Percentiles rank a stretch among this genome's conserved stretches.
phyloP scores from a whole-genome alignment of 164 flowering plant genomes.

The Malania oleifera region DNA sequence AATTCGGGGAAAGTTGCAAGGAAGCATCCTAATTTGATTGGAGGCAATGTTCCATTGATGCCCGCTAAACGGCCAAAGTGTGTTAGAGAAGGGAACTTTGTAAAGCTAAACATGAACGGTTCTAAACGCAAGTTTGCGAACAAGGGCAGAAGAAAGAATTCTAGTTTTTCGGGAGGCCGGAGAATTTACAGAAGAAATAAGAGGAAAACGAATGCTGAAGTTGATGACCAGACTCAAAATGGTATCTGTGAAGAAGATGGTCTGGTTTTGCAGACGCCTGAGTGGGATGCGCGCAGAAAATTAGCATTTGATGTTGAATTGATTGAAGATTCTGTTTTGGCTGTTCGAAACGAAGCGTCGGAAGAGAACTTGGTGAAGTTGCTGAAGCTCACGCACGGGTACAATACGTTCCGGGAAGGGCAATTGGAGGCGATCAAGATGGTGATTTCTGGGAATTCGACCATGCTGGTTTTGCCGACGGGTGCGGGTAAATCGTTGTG shows the following conservation, averaged over 20 bases:
- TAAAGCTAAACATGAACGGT: constrained; percentile 71
- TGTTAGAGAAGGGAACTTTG: constrained; percentile 75
- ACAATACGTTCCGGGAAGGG: constrained; percentile 76
- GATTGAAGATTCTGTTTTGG: constrained; percentile 45
- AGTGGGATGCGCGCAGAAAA: constrained; percentile 9
- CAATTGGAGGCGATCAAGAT: constrained; percentile 81
- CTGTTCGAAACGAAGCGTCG: constrained; percentile 50
- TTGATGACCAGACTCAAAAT: constrained; percentile 21
- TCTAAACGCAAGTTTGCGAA: constrained; percentile 45
- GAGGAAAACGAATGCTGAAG: constrained; percentile 21
- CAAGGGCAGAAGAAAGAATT: constrained; percentile 22
- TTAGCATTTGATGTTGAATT: constrained; percentile 16
- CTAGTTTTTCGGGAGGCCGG: constrained; percentile 15
- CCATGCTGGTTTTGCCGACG: constrained; percentile 90
- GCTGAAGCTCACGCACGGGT: constrained; percentile 67
- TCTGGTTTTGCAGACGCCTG: constrained; percentile 26
- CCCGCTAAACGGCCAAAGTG: constrained; percentile 39
- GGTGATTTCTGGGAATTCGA: constrained; percentile 65
- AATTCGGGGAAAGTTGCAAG: constrained; percentile 15
- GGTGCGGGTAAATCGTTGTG: constrained; percentile 95
- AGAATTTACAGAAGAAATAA: constrained; percentile 30
- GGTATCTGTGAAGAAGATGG: constrained; percentile 46
- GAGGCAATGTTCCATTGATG: constrained; percentile 16
- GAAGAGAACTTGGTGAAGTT: constrained; percentile 67
- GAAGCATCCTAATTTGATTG: constrained; percentile 50